A percentile compares a stretch with the other conserved stretches of the same genome.
Conservation (phyloP, 106 monocot genomes). For the Acanthochlamys bracteata region DNA sequence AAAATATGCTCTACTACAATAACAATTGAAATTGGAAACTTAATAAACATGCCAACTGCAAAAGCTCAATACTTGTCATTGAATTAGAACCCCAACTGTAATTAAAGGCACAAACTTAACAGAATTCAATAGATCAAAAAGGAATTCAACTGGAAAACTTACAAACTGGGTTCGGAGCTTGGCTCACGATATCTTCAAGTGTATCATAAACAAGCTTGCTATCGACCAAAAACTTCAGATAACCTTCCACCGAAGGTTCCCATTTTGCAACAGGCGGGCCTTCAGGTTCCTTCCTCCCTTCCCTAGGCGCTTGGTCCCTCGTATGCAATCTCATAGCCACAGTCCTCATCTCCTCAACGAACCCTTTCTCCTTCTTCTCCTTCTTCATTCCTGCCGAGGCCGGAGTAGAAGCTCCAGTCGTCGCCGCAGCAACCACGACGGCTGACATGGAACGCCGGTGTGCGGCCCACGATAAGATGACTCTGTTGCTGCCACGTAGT, state of each 20-base stretch:
- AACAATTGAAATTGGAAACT: too few relatives aligned
- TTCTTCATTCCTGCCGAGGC: constrained; percentile 3
- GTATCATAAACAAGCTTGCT: constrained; percentile 70
- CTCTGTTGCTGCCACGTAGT: not conserved
- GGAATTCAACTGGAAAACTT: constrained; percentile 9
- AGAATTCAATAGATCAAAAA: not conserved
- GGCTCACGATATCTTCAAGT: constrained; percentile 45
- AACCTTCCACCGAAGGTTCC: constrained; percentile 60
- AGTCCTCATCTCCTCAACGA: constrained; percentile 63
- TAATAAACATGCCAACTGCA: too few relatives aligned
- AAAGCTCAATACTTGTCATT: too few relatives aligned
- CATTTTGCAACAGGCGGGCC: constrained; percentile 41
- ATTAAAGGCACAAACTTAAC: not conserved
- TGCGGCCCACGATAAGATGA: too few relatives aligned
- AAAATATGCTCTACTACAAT: too few relatives aligned
- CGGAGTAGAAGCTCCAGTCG: not conserved
- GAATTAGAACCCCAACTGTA: too few relatives aligned
- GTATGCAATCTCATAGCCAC: constrained; percentile 76
- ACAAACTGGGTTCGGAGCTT: constrained; percentile 50
- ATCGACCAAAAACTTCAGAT: constrained; percentile 61
- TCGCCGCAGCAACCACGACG: not conserved
- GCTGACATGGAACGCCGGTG: not conserved
- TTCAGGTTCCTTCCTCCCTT: constrained; percentile 57
- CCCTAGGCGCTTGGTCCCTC: constrained; percentile 47
- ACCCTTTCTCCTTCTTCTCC: constrained; percentile 27